phyloP scores from a whole-genome alignment of 2,329 filamentous ascomycete species.

The Fusarium coicis region DNA sequence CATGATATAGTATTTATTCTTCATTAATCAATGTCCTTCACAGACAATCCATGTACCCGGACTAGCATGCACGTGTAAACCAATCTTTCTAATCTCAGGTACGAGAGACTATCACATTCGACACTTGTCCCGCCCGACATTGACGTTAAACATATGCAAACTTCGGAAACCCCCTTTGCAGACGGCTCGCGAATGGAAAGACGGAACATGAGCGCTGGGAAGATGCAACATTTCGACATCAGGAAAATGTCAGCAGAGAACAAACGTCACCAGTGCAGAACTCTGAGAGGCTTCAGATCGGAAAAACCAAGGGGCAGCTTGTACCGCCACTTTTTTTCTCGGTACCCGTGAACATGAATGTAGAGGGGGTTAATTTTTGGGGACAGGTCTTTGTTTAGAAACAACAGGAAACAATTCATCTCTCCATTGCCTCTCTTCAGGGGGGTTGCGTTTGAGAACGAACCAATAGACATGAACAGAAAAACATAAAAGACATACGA shows the following conservation, averaged over 20 bases:
- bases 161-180: background rate
- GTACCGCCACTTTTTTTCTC: conserved; percentile 5
- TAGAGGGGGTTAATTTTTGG: conserved; percentile 23
- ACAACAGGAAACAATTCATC: conserved; percentile 22
- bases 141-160: background rate
- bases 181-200: background rate
- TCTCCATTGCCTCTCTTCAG: conserved; percentile 27
- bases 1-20: conserved; percentile 47
- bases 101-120: conserved; percentile 10
- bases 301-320: background rate
- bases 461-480: conserved; percentile 36
- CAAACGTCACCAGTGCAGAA: conserved; percentile 4
- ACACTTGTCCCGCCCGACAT: conserved; percentile 1
- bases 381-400: conserved; percentile 17
- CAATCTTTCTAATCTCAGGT: conserved; percentile 21
- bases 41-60: conserved; percentile 25
- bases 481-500: conserved; percentile 38
- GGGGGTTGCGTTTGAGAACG: conserved; percentile 20
- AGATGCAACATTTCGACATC: background rate
- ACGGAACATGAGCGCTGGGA: background rate
- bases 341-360: conserved; percentile 27
- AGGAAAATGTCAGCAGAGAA: conserved; percentile 1
- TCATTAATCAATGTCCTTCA: conserved; percentile 43
- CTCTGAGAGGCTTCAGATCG: background rate
- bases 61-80: conserved; percentile 21